Conservation (phyloP, 148 eudicot species). For the Diospyros lotus region DNA sequence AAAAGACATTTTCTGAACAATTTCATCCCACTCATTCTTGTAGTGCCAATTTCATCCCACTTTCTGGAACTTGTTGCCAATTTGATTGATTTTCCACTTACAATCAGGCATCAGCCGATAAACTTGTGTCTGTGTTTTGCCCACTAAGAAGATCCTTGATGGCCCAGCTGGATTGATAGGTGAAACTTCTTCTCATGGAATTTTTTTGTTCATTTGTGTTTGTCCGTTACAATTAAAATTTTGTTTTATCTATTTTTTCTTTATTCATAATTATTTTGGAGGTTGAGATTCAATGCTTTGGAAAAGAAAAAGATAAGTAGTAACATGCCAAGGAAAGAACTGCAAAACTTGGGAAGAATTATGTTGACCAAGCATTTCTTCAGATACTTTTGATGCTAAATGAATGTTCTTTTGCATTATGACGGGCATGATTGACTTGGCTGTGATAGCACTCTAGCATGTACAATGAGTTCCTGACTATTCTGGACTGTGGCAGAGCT, state of each 20-base stretch:
- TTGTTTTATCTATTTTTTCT: background rate
- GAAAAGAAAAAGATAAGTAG: background rate
- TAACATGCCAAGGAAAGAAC: too few species aligned
- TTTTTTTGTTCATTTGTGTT: background rate
- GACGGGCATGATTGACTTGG: background rate
- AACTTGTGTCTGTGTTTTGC: background rate
- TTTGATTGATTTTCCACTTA: too few species aligned
- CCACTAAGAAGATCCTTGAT: background rate
- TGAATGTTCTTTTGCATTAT: background rate
- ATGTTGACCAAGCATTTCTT: too few species aligned
- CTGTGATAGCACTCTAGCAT: constrained; percentile 1
- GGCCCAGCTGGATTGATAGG: background rate
- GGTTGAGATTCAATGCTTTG: background rate
- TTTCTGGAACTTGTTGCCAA: too few species aligned
- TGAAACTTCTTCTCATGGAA: background rate
- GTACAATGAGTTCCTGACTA: background rate
- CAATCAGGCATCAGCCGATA: background rate
- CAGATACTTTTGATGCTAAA: too few species aligned
- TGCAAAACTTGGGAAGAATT: too few species aligned
- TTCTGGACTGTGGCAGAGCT: background rate
- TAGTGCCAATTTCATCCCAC: too few species aligned
- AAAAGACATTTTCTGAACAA: too few species aligned
- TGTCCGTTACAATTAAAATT: background rate
- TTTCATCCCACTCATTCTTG: too few species aligned
- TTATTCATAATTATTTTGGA: background rate